Base-by-base conservation (phyloP, 106 monocot genomes). In the Dendrobium officinale region DNA sequence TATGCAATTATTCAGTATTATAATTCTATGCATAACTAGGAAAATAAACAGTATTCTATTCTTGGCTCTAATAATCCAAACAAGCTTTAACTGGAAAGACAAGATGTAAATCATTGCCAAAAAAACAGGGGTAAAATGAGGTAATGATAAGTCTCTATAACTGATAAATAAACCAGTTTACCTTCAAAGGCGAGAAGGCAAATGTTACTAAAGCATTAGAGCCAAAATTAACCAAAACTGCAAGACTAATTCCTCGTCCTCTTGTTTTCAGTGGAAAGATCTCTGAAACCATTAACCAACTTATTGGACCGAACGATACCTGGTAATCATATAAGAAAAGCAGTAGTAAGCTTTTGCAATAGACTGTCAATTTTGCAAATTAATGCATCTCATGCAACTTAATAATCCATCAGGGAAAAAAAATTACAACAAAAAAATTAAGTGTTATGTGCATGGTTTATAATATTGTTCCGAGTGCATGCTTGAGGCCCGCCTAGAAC, bases 251-350 rank as follows among this genome's bases (percentile, higher is more conserved):
- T 79, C 98, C 92, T 67, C 92, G 92, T 75, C 92, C 98, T 83
- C 92, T 92, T 84, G 98, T 93, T 41, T 89, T 89, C 44, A 91
- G 84, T 40, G 98, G 98, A 64, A 98, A 98, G 68, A 98, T 98
- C 80, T 98, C 95, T 15, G 98, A 98, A 68, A 95, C 95, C 95
- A 98, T 92, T 72, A 98, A 85, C 98, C 98, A 98, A 85, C 98
- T 98, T 37, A 98, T 98, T 78, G 98, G 98, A 75, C 98, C 98
- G 83, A 98, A 98, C 10, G 98, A 98, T 49, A 98, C 89, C 95
- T 98, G 83, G 29, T 88, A 78, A 83, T 41, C 19, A 81, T 68
- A 79, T 55, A 51, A 9, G 73, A 18, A 72, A 72, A 72, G 40
- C 24, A 72, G 27, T 37, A 40, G 72, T 72, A 13, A 17, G 11